Evolutionary conservation across 768 basidiomycete genomes (phyloP).

Genomic region (Panaeolus cyanescens): DNA sequence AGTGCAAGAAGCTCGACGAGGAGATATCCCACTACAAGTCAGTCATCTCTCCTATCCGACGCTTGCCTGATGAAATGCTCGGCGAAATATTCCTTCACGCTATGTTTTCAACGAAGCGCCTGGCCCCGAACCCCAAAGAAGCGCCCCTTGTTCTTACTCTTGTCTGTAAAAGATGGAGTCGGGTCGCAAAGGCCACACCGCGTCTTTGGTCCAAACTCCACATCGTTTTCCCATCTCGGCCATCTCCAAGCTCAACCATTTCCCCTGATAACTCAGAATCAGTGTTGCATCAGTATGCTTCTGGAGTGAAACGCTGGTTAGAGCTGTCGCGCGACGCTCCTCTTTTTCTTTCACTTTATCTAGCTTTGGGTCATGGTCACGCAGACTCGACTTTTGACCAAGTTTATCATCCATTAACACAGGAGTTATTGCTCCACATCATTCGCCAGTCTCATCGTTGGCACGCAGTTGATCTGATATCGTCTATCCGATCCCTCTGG

Average conservation of each 20-base stretch:
- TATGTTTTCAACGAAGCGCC: conserved; percentile 15
- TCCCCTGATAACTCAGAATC: neutral
- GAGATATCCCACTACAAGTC: neutral
- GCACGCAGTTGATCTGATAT: neutral
- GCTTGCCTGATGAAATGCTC: conserved; percentile 14
- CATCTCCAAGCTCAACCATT: neutral
- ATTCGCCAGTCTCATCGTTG: neutral
- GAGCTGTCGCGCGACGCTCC: neutral
- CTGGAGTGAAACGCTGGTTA: neutral
- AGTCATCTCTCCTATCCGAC: conserved; percentile 12
- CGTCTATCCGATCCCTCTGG: neutral
- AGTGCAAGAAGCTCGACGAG: neutral
- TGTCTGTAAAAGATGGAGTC: conserved; percentile 19
- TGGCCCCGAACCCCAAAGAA: conserved; percentile 9
- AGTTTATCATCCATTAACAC: too few species aligned
- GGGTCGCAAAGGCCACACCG: conserved; percentile 18
- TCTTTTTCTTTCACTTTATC: neutral
- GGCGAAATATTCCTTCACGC: conserved; percentile 14
- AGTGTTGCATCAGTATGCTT: neutral
- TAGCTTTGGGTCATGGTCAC: too few species aligned
- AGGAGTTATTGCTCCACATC: neutral
- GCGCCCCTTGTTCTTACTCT: conserved; percentile 20
- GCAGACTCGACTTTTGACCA: too few species aligned
- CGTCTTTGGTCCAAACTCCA: conserved; percentile 19
- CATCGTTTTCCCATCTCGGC: conserved; percentile 1